Base-by-base conservation (phyloP, 129 eudicot species). In the Flaveria ramosissima region DNA sequence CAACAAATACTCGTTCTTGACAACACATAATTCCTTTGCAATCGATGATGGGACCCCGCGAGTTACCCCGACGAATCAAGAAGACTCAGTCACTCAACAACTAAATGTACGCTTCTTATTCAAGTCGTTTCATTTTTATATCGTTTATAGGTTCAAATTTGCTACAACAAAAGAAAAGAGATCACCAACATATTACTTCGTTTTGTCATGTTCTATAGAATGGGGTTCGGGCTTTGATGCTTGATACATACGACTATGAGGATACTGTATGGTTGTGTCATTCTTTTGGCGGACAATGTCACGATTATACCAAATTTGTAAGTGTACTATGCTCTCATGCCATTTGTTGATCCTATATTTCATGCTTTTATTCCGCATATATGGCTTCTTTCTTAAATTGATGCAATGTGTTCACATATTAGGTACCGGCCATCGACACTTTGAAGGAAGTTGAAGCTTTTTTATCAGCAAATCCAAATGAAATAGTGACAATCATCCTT, bases 201-300 rank as follows among this genome's bases (percentile, higher is more conserved):
- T n/a, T 43, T 50, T 62, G 45, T 78, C 21, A 21, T 20, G 27
- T 36, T 55, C 66, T 79, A 20, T 16, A 93, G 98, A 87, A 93
- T 8, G 98, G 98, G 32, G 98, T 91, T 72, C 98, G 98, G 14
- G 98, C 84, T 41, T 85, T 93, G 59, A 93, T 93, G 98, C 96
- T 91, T 10, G 98, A 93, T 70, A 89, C 92, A 1, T 93, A 93
- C 9, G 98, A 93, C 78, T 93, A 73, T 61, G 84, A 87, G 9
- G 97, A 88, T 24, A 90, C 85, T 46, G 83, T 93, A 64, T 93
- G 98, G 98, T 70, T 93, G 76, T 91, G 98, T 78, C 98, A 93
- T 83, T 93, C 98, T 46, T 90, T 85, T 51, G 89, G 91, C 70
- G 98, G 97, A 70, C n/a, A 85, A 60, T 93, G 98, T 85, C 61